Conservation (phyloP, 2,329 filamentous ascomycete species). For the Phyllosticta paracitricarpa region DNA sequence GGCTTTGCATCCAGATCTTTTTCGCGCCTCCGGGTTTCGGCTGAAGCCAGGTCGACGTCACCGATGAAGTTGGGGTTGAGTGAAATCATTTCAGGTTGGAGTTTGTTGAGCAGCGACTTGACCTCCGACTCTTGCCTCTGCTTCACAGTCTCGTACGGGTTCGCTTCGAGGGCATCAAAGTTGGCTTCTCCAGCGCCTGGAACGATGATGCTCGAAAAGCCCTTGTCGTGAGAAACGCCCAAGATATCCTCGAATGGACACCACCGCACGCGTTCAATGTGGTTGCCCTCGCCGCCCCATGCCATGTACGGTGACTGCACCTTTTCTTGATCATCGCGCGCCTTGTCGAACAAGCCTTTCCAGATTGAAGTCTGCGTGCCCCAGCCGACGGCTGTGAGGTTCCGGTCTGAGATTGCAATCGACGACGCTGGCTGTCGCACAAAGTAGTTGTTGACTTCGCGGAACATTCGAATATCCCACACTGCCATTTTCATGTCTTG, state of each 20-base stretch:
- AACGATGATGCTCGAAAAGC: constrained; percentile 82
- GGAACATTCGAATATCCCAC: constrained; percentile 92
- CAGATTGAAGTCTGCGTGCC: constrained; percentile 83
- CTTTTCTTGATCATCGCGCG: constrained; percentile 50
- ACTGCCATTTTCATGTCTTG: constrained; percentile 88
- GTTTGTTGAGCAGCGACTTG: constrained; percentile 80
- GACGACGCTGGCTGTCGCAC: constrained; percentile 73
- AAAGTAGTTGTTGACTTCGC: constrained; percentile 82
- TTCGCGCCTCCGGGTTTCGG: constrained; percentile 66
- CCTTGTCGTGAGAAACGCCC: constrained; percentile 71
- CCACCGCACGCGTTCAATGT: constrained; percentile 74
- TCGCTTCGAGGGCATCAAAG: constrained; percentile 81
- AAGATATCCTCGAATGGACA: constrained; percentile 93
- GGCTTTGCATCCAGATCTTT: constrained; percentile 67
- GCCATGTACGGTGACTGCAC: constrained; percentile 84
- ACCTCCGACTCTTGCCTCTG: constrained; percentile 91
- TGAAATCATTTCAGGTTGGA: constrained; percentile 94
- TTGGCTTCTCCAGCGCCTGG: constrained; percentile 96
- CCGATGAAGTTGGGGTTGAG: constrained; percentile 88
- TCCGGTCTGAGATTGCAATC: constrained; percentile 79
- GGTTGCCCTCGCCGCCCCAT: constrained; percentile 79
- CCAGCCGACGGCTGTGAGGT: constrained; percentile 82
- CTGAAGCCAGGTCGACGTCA: constrained; percentile 70
- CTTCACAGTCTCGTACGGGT: constrained; percentile 89
- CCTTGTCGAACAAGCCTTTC: constrained; percentile 78